Conservation (phyloP, 768 basidiomycete species). For the Hemileccinum impolitum region DNA sequence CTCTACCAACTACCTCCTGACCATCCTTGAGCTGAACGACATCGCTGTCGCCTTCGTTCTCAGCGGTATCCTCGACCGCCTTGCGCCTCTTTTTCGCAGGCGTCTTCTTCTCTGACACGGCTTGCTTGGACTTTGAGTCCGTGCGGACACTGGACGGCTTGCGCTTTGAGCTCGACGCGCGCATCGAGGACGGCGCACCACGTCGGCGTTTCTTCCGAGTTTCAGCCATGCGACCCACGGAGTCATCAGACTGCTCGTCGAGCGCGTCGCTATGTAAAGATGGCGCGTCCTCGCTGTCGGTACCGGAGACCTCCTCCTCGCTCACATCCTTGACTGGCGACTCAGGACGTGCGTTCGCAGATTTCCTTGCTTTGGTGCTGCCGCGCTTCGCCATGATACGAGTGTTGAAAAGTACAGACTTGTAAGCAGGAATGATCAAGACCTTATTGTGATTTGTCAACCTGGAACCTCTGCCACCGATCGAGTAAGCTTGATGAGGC, state of each 20-base stretch:
- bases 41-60: conserved; percentile 36
- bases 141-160: background rate
- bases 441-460: too few relatives aligned
- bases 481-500: too few relatives aligned
- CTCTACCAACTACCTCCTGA: conserved; percentile 67
- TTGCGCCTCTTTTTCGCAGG: conserved; percentile 26
- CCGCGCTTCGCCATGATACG: conserved; percentile 17
- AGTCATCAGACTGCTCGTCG: conserved; percentile 37
- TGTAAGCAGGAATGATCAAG: too few relatives aligned
- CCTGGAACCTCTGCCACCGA: too few relatives aligned
- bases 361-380: conserved; percentile 5
- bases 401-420: too few relatives aligned
- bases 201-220: conserved; percentile 20
- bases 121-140: conserved; percentile 22
- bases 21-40: conserved; percentile 54
- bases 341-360: background rate
- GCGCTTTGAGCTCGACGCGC: conserved; percentile 18
- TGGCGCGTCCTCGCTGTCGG: conserved; percentile 13
- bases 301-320: conserved; percentile 11
- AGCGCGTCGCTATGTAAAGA: conserved; percentile 44
- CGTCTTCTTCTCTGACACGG: conserved; percentile 14
- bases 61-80: conserved; percentile 8
- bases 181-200: conserved; percentile 26
- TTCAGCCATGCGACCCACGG: conserved; percentile 3
- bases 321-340: conserved; percentile 8